Evolutionary conservation across 75 land plant species (phyloP).

Genomic region (Sequoia sempervirens): DNA sequence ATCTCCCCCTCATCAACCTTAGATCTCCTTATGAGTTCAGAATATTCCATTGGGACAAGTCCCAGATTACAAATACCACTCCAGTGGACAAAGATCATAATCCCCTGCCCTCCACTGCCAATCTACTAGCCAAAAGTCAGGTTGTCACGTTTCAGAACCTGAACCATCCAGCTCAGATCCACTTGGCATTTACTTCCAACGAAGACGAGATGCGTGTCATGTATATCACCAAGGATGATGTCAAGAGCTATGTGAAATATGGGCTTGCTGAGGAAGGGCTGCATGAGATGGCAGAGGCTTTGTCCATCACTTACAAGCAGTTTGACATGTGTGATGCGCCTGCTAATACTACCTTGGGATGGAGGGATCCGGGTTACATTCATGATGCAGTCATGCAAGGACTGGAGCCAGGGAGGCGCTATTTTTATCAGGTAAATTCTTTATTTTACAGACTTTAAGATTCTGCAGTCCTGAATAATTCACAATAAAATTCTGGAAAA

Average conservation of each 20-base stretch:
- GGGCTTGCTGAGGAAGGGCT: constrained; percentile 26
- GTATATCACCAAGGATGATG: constrained; percentile 57
- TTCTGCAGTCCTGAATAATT: background rate
- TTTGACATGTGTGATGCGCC: constrained; percentile 77
- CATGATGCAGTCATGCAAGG: constrained; percentile 59
- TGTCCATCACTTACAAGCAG: constrained; percentile 48
- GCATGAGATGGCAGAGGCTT: constrained; percentile 21
- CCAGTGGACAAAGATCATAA: constrained; percentile 60
- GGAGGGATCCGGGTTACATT: constrained; percentile 85
- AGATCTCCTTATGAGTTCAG: constrained; percentile 71
- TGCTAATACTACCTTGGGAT: constrained; percentile 67
- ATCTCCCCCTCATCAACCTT: constrained; percentile 63
- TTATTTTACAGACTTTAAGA: no score
- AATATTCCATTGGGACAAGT: constrained; percentile 58
- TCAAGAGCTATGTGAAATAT: constrained; percentile 45
- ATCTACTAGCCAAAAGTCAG: constrained; percentile 48
- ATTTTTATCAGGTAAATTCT: constrained; percentile 62
- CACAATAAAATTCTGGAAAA: background rate
- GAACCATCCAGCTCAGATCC: constrained; percentile 75
- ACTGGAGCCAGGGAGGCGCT: constrained; percentile 50
- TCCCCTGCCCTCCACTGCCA: constrained; percentile 64
- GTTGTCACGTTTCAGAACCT: constrained; percentile 32
- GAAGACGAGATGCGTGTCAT: constrained; percentile 75
- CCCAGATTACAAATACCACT: constrained; percentile 25
- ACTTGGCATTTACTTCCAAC: constrained; percentile 54